Evolutionary conservation across 2,329 filamentous ascomycete genomes (phyloP).

Genomic region (Neurospora sp.): DNA sequence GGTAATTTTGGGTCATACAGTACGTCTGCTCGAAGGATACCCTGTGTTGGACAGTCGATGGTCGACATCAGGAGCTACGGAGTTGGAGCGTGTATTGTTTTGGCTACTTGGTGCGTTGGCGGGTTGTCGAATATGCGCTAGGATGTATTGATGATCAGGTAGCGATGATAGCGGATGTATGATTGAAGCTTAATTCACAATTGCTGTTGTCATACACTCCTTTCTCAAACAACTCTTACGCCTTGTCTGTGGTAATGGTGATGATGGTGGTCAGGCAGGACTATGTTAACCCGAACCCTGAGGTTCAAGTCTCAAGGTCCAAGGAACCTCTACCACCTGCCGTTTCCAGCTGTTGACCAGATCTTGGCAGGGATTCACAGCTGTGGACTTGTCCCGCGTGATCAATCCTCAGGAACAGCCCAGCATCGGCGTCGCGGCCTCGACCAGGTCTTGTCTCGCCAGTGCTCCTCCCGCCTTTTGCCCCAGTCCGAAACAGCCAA

Average conservation of each 20-base stretch:
- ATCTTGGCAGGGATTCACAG: background rate
- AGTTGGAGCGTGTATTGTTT: background rate
- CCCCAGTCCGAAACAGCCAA: background rate
- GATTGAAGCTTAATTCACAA: background rate
- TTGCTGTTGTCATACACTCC: background rate
- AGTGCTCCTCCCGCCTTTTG: background rate
- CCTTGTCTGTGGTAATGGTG: background rate
- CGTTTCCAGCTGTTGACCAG: background rate
- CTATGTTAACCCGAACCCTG: background rate
- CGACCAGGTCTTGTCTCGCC: background rate
- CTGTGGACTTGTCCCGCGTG: background rate
- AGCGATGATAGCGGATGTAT: background rate
- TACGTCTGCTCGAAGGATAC: background rate
- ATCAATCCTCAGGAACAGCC: background rate
- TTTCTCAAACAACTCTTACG: no score
- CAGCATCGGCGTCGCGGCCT: background rate
- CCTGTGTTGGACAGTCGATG: background rate
- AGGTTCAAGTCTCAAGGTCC: background rate
- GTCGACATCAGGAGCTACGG: background rate
- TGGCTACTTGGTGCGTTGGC: background rate
- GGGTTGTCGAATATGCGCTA: background rate
- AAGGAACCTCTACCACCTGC: background rate
- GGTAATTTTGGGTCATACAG: background rate
- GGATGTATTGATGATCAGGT: background rate
- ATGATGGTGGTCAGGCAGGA: background rate